Evolutionary conservation across 2,329 filamentous ascomycete genomes (phyloP), one percentile per base, ranked within the genome.

Genomic region (Leptographium lundbergii): DNA sequence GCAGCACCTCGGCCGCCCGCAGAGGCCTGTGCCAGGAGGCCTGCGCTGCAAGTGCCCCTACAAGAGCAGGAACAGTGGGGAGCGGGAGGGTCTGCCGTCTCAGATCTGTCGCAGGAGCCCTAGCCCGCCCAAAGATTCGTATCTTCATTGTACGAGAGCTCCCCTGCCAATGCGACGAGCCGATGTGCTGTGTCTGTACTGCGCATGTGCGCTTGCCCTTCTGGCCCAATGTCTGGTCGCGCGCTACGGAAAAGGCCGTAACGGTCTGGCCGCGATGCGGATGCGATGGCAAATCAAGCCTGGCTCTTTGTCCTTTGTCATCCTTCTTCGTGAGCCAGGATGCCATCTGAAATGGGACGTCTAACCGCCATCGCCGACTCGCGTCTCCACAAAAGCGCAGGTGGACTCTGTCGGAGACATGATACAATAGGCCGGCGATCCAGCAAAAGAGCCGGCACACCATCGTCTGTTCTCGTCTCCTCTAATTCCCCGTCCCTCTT

Each of bases 61-160:
- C 10, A 5, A 34, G 27, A 34, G 32, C 11, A 13, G 7, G 2
- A 32, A 48, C 11, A 57, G 53, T 59, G 58, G 58, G 34, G 54
- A 29, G 11, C 53, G 57, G 36, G 51, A 67, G 65, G 61, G 34
- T 17, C 19, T 62, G 52, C 58, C 65, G 73, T 75, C 71, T 75
- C 73, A 74, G 71, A 73, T 74, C 67, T 74, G 74, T 75, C 70
- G 68, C 73, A 75, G 71, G 66, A 67, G 62, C 59, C 63, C 58
- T 61, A 53, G 56, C 54, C 52, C 54, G 56, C 57, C 52, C 10
- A 48, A 4, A 22, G 45, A 48, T 25, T 48, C 45, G 24, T 48
- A 24, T n/a, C 22, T 34, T 34, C 32, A 34, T 34, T 34, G 32
- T n/a, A 24, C 22, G 10, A 48, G 45, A 24, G n/a, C n/a, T 22